These are phyloP conservation scores for Russula compacta DNA, from an alignment of 768 basidiomycete species.

Conservation along the genomic window DNA sequence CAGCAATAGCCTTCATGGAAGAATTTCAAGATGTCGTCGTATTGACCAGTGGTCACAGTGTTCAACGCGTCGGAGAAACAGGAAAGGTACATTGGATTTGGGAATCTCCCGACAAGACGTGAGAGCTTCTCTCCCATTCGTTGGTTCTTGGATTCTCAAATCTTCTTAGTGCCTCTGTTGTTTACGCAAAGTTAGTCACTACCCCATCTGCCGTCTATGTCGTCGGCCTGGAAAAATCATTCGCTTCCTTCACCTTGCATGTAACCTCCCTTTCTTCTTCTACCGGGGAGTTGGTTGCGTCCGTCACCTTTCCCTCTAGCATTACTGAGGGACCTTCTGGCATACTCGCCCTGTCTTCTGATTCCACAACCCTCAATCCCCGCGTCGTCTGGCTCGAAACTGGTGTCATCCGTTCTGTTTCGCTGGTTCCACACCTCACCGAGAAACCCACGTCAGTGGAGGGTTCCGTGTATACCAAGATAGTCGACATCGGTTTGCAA, in stretches of 20 bases:
- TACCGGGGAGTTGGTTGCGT: constrained; percentile 44
- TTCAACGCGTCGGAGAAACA: constrained; percentile 42
- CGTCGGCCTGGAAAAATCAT: constrained; percentile 37
- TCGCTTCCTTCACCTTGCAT: constrained; percentile 53
- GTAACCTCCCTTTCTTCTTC: constrained; percentile 49
- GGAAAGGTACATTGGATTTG: constrained; percentile 64
- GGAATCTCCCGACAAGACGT: constrained; percentile 63
- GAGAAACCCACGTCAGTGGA: constrained; percentile 38
- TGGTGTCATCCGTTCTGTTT: constrained; percentile 39
- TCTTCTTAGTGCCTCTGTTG: constrained; percentile 45
- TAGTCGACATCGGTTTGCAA: constrained; percentile 57
- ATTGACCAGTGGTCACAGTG: constrained; percentile 50
- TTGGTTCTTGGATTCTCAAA: neutral
- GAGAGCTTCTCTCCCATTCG: constrained; percentile 22
- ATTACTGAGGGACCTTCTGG: constrained; percentile 31
- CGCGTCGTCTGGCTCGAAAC: constrained; percentile 49
- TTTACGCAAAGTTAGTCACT: constrained; percentile 53
- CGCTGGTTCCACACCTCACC: constrained; percentile 43
- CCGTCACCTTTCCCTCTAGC: constrained; percentile 45
- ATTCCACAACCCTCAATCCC: constrained; percentile 22
- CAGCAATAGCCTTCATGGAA: constrained; percentile 38
- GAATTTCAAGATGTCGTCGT: constrained; percentile 36
- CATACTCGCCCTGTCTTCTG: constrained; percentile 29
- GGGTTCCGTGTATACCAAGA: constrained; percentile 36
- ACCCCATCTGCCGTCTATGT: constrained; percentile 48